Evolutionary conservation across 768 basidiomycete genomes (phyloP).

Genomic region (Mycena metata): DNA sequence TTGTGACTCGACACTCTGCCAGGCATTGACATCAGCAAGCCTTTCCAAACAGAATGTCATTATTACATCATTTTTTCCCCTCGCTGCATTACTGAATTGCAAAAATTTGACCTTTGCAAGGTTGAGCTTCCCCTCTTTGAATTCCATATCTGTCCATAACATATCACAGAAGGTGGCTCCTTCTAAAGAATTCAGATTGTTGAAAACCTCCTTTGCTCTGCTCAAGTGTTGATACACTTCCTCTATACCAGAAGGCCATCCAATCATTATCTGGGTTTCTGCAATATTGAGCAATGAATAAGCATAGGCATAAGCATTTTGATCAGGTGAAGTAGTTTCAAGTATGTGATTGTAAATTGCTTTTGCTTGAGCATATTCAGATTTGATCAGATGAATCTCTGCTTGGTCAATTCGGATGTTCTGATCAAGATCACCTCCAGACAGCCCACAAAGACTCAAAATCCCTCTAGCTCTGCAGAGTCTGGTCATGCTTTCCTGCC

Average conservation of each 20-base stretch:
- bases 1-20: background rate
- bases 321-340: slow-evolving; percentile 1
- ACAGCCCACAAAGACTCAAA: slow-evolving; percentile 10
- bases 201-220: no score
- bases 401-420: background rate
- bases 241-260: no score
- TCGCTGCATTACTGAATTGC: background rate
- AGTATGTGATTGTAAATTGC: background rate
- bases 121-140: background rate
- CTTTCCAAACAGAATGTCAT: background rate
- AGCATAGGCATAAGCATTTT: background rate
- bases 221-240: no score
- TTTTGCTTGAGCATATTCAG: slow-evolving; percentile 8
- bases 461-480: background rate
- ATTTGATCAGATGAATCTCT: slow-evolving; percentile 1
- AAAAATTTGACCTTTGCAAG: background rate
- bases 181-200: no score
- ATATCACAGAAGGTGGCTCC: background rate
- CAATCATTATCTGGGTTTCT: no score
- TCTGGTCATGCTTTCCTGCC: background rate
- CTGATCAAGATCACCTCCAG: background rate
- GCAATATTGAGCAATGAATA: background rate
- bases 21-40: background rate
- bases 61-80: background rate
- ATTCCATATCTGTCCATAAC: background rate